A percentile compares a stretch with the other conserved stretches of the same genome.
Evolutionary conservation across 768 basidiomycete genomes (phyloP).

Genomic region (Tylopilus felleus): DNA sequence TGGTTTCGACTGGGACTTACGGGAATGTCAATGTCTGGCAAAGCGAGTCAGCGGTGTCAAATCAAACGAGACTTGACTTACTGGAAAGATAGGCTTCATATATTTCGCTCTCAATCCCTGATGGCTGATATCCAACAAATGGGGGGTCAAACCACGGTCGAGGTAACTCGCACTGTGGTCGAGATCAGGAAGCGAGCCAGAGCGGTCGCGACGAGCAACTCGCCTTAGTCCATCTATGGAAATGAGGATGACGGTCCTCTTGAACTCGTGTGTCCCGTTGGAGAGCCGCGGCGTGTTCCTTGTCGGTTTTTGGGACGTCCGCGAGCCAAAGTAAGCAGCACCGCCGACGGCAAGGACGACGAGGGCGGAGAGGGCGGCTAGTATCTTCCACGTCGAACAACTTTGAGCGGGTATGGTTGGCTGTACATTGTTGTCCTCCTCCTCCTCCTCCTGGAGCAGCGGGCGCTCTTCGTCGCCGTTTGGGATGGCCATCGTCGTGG

Average conservation of each 20-base stretch:
- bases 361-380: constrained; percentile 13
- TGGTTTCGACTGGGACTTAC: constrained; percentile 42
- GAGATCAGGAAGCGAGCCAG: constrained; percentile 1
- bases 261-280: constrained; percentile 84
- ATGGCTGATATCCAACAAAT: constrained; percentile 75
- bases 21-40: constrained; percentile 84
- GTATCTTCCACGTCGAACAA: constrained; percentile 4
- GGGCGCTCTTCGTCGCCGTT: constrained; percentile 28
- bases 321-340: constrained; percentile 5
- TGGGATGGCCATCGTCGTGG: neutral
- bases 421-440: neutral
- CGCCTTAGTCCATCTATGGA: constrained; percentile 86
- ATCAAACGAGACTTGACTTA: constrained; percentile 40
- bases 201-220: constrained; percentile 12
- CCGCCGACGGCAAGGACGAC: constrained; percentile 14
- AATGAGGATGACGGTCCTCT: constrained; percentile 75
- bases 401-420: neutral
- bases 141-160: constrained; percentile 80
- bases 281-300: constrained; percentile 40
- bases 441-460: constrained; percentile 18
- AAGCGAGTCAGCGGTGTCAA: constrained; percentile 1
- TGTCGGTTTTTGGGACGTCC: neutral
- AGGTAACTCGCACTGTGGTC: constrained; percentile 74
- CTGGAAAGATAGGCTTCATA: constrained; percentile 86
- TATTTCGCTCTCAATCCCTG: constrained; percentile 85